Evolutionary conservation across 768 basidiomycete species (phyloP), one percentile per base, ranked within the genome.

Genomic region (Chalciporus piperatus): DNA sequence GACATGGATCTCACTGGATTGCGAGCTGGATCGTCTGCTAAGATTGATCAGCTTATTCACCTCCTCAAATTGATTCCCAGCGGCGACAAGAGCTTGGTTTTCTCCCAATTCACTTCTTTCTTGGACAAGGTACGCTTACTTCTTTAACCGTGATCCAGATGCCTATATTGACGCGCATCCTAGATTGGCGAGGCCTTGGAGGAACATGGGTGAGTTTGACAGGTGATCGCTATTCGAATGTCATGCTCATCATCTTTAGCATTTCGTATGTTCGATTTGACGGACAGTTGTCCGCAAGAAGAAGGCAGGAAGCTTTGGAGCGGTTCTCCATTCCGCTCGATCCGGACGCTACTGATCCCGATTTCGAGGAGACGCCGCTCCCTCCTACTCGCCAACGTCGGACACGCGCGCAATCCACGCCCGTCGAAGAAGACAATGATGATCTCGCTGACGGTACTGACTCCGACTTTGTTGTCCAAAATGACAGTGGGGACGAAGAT

Each of bases 71-170:
- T 92, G 12, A 87, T 82, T 6, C 87, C 88, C 1, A 53, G 59
- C 4, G 78, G 75, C 1, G 87, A 92, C 55, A 95, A 95, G 67
- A 86, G 87, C 3, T 72, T 95, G 3, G 90, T 95, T 1, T 95
- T 95, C 63, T 92, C 89, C 3, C 92, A 95, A 59, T 95, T 93
- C 61, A 95, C 91, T 4, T 79, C 82, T 3, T 93, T 91, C 70
- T 67, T 93, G 47, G 85, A 90, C 71, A 87, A 90, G 73, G 90
- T 86, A 54, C 44, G 23, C 27, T 28, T 38, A 4, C 32, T 32
- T 33, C 32, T 22, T 3, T 1, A 9, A 14, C 6, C 2, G 23
- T 27, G 17, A 4, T 0, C 32, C 2, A 25, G 23, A 16, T 44
- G 40, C 13, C 37, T 40, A 25, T 32, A 38, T 45, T 50, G 25